Conservation (phyloP, 306 rosid genomes). For the Vigna radiata region DNA sequence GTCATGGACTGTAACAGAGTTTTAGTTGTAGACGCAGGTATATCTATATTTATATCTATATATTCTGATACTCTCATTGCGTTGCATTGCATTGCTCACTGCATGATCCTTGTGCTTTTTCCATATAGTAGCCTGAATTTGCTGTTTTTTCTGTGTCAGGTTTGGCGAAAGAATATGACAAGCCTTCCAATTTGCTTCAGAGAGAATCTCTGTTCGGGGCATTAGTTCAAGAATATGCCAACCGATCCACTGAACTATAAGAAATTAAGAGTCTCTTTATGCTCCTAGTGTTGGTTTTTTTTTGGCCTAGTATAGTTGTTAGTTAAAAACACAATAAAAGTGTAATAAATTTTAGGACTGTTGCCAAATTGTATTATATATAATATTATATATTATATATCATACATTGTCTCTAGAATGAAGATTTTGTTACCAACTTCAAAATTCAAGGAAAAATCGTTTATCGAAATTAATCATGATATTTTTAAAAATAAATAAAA, state of each 20-base stretch:
- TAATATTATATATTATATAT: no score
- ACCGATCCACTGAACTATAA: constrained; percentile 65
- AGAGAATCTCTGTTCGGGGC: constrained; percentile 68
- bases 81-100: background rate
- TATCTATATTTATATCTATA: background rate
- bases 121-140: background rate
- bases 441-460: no score
- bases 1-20: constrained; percentile 87
- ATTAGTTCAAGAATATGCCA: constrained; percentile 83
- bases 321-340: no score
- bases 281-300: no score
- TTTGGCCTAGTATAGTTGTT: no score
- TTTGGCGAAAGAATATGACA: constrained; percentile 68
- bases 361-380: no score
- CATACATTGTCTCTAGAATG: no score
- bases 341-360: no score
- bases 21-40: constrained; percentile 77
- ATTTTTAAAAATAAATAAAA: no score
- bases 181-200: constrained; percentile 67
- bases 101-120: background rate
- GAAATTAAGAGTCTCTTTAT: no score
- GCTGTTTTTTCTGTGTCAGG: constrained; percentile 49
- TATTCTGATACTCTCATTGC: background rate
- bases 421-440: no score
- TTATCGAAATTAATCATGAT: no score